Evolutionary conservation across 176 grass and related monocot genomes (phyloP).

Genomic region (Zoysia pacifica): DNA sequence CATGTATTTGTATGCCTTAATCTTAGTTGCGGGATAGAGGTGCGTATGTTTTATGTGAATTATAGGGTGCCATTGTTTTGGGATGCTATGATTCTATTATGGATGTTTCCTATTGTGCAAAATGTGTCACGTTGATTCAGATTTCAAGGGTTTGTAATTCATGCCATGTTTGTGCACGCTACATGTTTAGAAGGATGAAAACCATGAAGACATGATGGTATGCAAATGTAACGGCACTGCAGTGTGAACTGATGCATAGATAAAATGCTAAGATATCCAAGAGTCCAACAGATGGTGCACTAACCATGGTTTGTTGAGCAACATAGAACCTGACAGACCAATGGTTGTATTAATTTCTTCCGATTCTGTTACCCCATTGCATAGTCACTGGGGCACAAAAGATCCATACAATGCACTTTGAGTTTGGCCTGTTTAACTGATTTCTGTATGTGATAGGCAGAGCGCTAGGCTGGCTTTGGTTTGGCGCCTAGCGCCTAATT

Average conservation of each 20-base stretch:
- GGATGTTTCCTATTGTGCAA: neutral
- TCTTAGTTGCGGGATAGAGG: neutral
- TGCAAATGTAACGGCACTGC: neutral
- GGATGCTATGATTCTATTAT: no score
- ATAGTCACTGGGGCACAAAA: neutral
- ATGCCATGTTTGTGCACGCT: neutral
- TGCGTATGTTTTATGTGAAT: neutral
- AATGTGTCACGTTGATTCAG: neutral
- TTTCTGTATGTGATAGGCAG: neutral
- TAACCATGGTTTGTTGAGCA: neutral
- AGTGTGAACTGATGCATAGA: neutral
- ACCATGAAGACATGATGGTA: neutral
- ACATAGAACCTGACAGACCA: neutral
- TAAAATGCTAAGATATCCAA: neutral
- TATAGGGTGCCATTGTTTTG: neutral
- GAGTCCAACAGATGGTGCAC: neutral
- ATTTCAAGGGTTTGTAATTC: neutral
- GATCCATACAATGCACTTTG: neutral
- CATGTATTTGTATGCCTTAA: neutral
- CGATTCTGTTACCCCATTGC: neutral
- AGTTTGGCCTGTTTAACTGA: neutral
- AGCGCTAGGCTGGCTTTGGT: neutral
- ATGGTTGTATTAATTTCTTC: constrained; percentile 2
- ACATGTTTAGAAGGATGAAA: neutral
- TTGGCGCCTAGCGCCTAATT: neutral